Evolutionary conservation across 768 basidiomycete genomes (phyloP), one percentile per base, ranked within the genome.

Genomic region (Hydnomerulius pinastri): DNA sequence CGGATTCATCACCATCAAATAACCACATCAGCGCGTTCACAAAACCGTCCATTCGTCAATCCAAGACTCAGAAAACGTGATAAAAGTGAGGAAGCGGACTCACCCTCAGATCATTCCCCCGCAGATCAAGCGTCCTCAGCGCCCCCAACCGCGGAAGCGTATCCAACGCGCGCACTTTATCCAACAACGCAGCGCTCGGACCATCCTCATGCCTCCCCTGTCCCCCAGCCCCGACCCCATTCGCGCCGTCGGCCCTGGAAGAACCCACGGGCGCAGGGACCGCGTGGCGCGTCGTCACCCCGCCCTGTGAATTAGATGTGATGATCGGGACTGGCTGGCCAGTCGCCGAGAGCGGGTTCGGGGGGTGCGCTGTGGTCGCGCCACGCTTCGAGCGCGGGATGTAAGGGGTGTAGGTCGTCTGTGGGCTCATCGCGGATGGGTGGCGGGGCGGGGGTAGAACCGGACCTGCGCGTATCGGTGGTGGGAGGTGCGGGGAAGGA

Each of bases 141-240:
- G 84, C 84, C 1, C 96, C 97, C 6, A 98, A 67, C 46, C 93
- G 74, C 25, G 95, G 92, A 55, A 98, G 71, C 20, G 83, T 81
- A 62, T 95, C 94, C 63, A 98, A 69, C n/a, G 92, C 90, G 37
- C 92, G 75, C 2, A 97, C 92, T 73, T 92, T 92, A 61, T 90
- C 88, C 58, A 93, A 70, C 54, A 98, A 64, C 15, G 92, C 90
- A 9, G 84, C 82, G 56, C 87, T 90, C 5, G 87, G 88, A 0
- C 78, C 78, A 37, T 71, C 65, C 28, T 73, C 67, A 23, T 59
- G 44, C 15, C 55, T 56, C 3, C 20, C 55, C 17, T 36, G 35
- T 4, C 15, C 23, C 2, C 54, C 56, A 7, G 51, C 55, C 40
- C 50, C 10, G 13, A 15, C 11, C 2, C 35, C 33, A 6, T 3